Evolutionary conservation across 2,329 filamentous ascomycete species (phyloP).

Genomic region (Drechslerella dactyloides): DNA sequence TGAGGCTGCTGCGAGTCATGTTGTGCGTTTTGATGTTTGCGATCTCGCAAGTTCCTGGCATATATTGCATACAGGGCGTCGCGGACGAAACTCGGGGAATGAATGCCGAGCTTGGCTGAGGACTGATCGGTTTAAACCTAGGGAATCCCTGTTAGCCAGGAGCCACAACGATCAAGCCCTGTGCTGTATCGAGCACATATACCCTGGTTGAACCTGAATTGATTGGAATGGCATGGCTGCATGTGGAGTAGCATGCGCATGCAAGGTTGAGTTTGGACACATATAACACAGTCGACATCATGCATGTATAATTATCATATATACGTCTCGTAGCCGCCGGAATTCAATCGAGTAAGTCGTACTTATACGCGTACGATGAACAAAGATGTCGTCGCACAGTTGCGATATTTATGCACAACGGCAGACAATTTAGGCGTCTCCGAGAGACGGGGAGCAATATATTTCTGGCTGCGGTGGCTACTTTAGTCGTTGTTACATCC

Average conservation of each 20-base stretch:
- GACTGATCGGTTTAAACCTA: neutral
- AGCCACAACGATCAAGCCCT: neutral
- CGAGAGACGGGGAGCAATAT: neutral
- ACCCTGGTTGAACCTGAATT: neutral
- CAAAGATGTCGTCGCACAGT: neutral
- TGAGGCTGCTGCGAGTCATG: neutral
- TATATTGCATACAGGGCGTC: neutral
- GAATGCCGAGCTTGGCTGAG: constrained; percentile 1
- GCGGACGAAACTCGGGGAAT: neutral
- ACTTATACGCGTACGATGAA: neutral
- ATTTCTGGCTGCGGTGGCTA: neutral
- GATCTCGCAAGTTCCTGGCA: neutral
- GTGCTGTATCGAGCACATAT: neutral
- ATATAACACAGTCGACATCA: neutral
- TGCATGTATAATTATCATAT: no score
- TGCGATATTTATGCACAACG: constrained; percentile 3
- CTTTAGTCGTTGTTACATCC: neutral
- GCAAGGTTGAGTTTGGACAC: no score
- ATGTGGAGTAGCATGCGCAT: neutral
- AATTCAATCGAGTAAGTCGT: neutral
- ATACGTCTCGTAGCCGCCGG: neutral
- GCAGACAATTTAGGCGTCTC: neutral
- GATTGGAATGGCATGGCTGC: neutral
- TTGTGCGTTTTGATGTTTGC: neutral
- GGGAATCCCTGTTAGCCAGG: neutral